Percentiles rank a stretch among this genome's conserved stretches.
phyloP scores from a whole-genome alignment of 2,329 filamentous ascomycete genomes.

The Chrysoporthe puriensis region DNA sequence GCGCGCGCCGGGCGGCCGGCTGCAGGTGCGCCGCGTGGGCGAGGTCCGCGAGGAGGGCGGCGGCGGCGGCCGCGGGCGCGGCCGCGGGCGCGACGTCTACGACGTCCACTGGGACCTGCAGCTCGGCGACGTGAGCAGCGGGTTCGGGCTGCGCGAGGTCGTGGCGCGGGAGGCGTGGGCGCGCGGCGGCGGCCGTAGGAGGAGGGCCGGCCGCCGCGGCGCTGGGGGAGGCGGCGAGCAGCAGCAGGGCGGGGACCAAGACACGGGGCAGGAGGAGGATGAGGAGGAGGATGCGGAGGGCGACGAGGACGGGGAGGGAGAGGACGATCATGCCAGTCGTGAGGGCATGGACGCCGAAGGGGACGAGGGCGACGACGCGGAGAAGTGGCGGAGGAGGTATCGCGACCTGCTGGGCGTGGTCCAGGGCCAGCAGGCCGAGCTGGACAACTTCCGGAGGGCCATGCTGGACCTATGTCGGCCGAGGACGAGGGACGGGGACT shows the following conservation, averaged over 20 bases:
- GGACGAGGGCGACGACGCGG: slow-evolving; percentile 34
- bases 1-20: slow-evolving; percentile 36
- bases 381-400: slow-evolving; percentile 58
- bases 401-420: slow-evolving; percentile 62
- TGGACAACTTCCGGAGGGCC: slow-evolving; percentile 47
- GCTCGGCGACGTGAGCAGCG: slow-evolving; percentile 56
- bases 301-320: slow-evolving; percentile 33
- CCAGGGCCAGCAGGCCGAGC: slow-evolving; percentile 59
- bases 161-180: slow-evolving; percentile 50
- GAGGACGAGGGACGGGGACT: neutral
- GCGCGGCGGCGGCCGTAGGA: slow-evolving; percentile 21
- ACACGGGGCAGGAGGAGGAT: neutral
- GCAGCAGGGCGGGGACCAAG: neutral
- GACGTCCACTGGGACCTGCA: slow-evolving; percentile 58
- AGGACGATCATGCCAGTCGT: slow-evolving; percentile 16
- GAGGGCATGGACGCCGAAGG: slow-evolving; percentile 29
- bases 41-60: slow-evolving; percentile 1
- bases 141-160: slow-evolving; percentile 56
- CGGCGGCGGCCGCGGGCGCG: slow-evolving; percentile 3
- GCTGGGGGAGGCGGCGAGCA: slow-evolving; percentile 21
- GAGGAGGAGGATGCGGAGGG: slow-evolving; percentile 28
- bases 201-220: slow-evolving; percentile 22
- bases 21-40: slow-evolving; percentile 16
- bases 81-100: slow-evolving; percentile 14
- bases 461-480: slow-evolving; percentile 41